Conservation (phyloP, 257 asterid genomes). For the Gentiana straminea region DNA sequence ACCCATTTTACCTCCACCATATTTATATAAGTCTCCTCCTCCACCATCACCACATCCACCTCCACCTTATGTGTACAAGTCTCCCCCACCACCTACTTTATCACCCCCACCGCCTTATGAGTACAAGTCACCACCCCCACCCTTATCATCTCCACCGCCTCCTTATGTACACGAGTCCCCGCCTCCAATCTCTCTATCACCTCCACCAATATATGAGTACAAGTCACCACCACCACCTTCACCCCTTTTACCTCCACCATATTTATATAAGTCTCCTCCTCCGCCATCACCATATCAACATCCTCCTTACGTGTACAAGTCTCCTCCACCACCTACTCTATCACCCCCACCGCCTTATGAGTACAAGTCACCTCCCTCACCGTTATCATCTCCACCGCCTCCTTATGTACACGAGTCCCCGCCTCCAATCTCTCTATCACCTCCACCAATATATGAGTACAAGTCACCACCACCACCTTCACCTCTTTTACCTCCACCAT, state of each 20-base stretch:
- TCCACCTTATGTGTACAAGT: conserved; percentile 14
- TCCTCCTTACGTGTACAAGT: conserved; percentile 11
- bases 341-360: conserved; percentile 27
- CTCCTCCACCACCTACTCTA: conserved; percentile 20
- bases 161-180: conserved; percentile 10
- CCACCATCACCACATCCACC: conserved; percentile 28
- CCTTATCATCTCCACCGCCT: conserved; percentile 2
- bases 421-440: conserved; percentile 26
- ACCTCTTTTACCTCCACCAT: conserved; percentile 25
- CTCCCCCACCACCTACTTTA: conserved; percentile 12
- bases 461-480: conserved; percentile 34
- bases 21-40: conserved; percentile 14
- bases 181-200: conserved; percentile 13
- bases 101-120: conserved; percentile 18
- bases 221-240: conserved; percentile 22
- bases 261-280: conserved; percentile 33
- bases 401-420: conserved; percentile 27
- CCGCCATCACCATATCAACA: conserved; percentile 21
- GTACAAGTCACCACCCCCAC: conserved; percentile 22
- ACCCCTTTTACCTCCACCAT: conserved; percentile 25
- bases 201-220: conserved; percentile 9
- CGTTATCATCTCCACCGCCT: conserved; percentile 9
- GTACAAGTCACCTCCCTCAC: conserved; percentile 32
- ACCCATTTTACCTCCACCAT: conserved; percentile 8
- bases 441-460: conserved; percentile 32